A percentile compares a stretch with the other conserved stretches of the same genome.
phyloP scores from a whole-genome alignment of 805 yeast genomes.

The Komagataella ulmi region DNA sequence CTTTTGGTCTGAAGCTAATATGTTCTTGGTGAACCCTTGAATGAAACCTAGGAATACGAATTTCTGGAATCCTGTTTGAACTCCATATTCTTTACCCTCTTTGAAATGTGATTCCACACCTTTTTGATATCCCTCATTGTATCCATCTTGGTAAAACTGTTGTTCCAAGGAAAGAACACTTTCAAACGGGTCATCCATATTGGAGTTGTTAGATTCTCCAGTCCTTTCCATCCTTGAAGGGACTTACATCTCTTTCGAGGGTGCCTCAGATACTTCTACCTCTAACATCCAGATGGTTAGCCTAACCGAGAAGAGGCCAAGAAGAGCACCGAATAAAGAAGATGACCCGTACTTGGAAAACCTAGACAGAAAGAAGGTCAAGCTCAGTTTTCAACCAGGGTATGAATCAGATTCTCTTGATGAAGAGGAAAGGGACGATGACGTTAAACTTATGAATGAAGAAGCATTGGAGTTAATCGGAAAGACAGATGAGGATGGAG shows the following conservation, averaged over 20 bases:
- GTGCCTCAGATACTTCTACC: neutral
- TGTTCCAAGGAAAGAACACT: constrained; percentile 48
- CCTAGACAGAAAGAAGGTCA: constrained; percentile 6
- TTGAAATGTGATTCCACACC: constrained; percentile 43
- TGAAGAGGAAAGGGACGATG: constrained; percentile 9
- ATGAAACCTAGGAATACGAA: constrained; percentile 46
- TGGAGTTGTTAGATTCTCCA: neutral
- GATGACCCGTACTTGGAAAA: neutral
- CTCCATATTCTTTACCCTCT: constrained; percentile 81
- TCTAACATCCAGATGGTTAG: neutral
- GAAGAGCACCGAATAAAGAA: neutral
- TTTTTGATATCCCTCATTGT: constrained; percentile 50
- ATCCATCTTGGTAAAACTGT: constrained; percentile 56
- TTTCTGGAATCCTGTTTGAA: constrained; percentile 65
- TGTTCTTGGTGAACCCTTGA: neutral
- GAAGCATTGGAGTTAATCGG: neutral
- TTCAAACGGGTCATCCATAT: constrained; percentile 19
- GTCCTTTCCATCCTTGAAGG: neutral
- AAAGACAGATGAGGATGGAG: constrained; percentile 4
- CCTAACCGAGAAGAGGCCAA: neutral
- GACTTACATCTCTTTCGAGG: neutral
- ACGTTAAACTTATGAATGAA: neutral
- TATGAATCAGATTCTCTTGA: constrained; percentile 12
- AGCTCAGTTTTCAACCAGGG: constrained; percentile 3
- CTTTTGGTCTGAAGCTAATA: constrained; percentile 30